Percentiles rank a stretch among this genome's conserved stretches.
Conservation (phyloP, 345 rosid genomes). For the Euphorbia pulcherrima region DNA sequence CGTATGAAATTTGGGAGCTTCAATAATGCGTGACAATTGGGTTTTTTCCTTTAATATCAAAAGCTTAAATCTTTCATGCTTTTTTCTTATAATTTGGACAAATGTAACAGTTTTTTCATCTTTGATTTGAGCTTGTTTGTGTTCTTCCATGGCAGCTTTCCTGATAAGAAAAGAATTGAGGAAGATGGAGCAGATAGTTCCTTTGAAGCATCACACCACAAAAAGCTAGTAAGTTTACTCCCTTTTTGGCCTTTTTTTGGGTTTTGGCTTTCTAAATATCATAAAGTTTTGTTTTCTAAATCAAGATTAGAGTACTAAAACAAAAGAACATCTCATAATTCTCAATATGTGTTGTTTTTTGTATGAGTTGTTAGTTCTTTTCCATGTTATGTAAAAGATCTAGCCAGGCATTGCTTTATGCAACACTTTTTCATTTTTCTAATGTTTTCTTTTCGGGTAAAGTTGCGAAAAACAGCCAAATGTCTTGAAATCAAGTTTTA, state of each 20-base stretch:
- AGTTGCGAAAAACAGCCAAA: constrained; percentile 1
- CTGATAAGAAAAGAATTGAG: constrained; percentile 53
- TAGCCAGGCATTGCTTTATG: constrained; percentile 6
- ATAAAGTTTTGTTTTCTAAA: background rate
- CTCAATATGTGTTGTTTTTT: constrained; percentile 17
- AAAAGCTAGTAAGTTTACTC: constrained; percentile 58
- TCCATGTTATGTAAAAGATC: constrained; percentile 21
- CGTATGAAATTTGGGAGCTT: constrained; percentile 14
- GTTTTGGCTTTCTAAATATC: background rate
- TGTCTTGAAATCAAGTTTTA: constrained; percentile 13
- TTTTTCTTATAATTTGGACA: constrained; percentile 11
- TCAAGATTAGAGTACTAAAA: background rate
- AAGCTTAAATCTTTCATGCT: background rate
- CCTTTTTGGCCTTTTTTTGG: constrained; percentile 12
- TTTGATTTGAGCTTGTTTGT: constrained; percentile 25
- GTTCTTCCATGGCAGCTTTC: constrained; percentile 64
- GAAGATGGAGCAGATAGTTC: constrained; percentile 44
- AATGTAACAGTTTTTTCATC: constrained; percentile 17
- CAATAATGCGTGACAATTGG: constrained; percentile 15
- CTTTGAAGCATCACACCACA: constrained; percentile 45
- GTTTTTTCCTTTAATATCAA: constrained; percentile 8
- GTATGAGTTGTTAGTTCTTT: constrained; percentile 29
- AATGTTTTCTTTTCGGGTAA: constrained; percentile 8
- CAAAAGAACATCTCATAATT: constrained; percentile 33
- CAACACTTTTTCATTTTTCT: background rate